These are phyloP conservation scores for Penicillium longicatenatum DNA, from an alignment of 495 filamentous ascomycete genomes.

Conservation along the genomic window DNA sequence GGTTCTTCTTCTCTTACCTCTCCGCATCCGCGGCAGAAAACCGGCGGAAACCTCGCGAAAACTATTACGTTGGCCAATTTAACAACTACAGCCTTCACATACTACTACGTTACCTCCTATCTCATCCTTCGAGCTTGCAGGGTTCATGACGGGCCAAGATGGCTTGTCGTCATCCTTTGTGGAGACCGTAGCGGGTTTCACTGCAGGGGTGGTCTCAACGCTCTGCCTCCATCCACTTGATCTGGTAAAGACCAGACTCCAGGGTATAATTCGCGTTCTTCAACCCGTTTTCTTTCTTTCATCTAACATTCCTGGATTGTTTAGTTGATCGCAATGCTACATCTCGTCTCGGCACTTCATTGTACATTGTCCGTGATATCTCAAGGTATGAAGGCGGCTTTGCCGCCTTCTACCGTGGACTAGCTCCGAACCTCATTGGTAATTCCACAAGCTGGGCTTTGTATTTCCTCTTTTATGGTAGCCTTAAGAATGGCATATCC, in stretches of 20 bases:
- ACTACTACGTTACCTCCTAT: not conserved
- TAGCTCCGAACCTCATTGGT: constrained; percentile 86
- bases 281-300: not conserved
- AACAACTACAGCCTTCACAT: not conserved
- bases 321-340: constrained; percentile 47
- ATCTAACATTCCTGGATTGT: not conserved
- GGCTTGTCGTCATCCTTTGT: constrained; percentile 73
- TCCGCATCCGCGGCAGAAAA: constrained; percentile 6
- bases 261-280: constrained; percentile 55
- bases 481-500: constrained; percentile 53
- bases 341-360: constrained; percentile 53
- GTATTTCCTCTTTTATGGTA: constrained; percentile 79
- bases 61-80: not conserved
- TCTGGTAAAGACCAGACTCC: constrained; percentile 92
- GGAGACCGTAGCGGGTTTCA: constrained; percentile 88
- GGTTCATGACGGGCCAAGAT: constrained; percentile 52
- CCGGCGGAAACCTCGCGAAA: not conserved
- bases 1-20: not conserved
- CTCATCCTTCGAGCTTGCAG: not conserved
- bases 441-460: constrained; percentile 90
- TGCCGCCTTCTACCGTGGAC: constrained; percentile 79
- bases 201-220: constrained; percentile 82
- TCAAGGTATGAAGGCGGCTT: constrained; percentile 58
- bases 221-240: constrained; percentile 75
- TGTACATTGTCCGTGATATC: constrained; percentile 57